Conservation (phyloP, 2,329 filamentous ascomycete species). For the Massarina eburnea region DNA sequence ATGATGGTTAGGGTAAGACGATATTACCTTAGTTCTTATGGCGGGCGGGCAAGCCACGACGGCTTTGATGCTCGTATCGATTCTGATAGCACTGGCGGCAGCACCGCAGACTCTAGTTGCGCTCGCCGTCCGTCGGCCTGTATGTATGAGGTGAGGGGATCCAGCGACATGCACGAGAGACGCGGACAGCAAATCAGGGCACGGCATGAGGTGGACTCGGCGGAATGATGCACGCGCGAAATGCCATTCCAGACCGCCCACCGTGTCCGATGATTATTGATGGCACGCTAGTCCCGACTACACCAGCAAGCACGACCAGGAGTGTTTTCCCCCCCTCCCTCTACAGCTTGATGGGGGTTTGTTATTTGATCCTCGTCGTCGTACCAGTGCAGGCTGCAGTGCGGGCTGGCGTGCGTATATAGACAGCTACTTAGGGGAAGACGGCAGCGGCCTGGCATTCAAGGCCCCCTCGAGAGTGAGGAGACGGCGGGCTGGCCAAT, state of each 20-base stretch:
- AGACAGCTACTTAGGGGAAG: no score
- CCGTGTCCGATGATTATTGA: conserved; percentile 20
- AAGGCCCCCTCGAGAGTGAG: conserved; percentile 4
- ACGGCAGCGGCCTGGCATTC: no score
- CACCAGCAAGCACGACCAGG: no score
- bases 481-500: conserved; percentile 6
- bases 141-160: conserved; percentile 8
- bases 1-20: conserved; percentile 39
- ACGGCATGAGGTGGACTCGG: conserved; percentile 23
- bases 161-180: no score
- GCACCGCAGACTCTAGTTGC: no score
- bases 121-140: conserved; percentile 16
- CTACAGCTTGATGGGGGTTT: no score
- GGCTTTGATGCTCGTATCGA: conserved; percentile 34
- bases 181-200: conserved; percentile 24
- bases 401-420: no score
- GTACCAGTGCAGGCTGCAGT: no score
- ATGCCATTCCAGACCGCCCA: conserved; percentile 30
- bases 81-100: conserved; percentile 22
- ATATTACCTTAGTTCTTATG: conserved; percentile 22
- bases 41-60: conserved; percentile 23
- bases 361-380: no score
- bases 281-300: no score
- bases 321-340: no score
- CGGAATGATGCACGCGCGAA: conserved; percentile 27